Percentiles rank a stretch among this genome's conserved stretches.
Evolutionary conservation across 2,329 filamentous ascomycete genomes (phyloP).

Genomic region (Huntiella abstrusa): DNA sequence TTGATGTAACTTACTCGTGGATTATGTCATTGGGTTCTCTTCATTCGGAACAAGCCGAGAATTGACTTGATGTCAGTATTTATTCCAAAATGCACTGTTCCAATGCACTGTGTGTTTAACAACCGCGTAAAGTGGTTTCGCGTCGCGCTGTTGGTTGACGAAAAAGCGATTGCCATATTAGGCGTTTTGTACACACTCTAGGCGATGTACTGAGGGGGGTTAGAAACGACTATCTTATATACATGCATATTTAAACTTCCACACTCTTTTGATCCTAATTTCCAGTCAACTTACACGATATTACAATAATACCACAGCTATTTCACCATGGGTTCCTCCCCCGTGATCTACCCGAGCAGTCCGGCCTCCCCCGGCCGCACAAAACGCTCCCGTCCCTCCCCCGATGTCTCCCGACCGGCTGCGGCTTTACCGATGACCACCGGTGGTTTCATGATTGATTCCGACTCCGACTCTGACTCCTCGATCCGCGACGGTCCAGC

Average conservation of each 20-base stretch:
- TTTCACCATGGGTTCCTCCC: conserved; percentile 7
- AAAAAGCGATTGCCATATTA: no score
- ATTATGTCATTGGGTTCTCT: no score
- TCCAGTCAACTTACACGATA: not conserved
- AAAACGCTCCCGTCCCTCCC: conserved; percentile 11
- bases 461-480: conserved; percentile 8
- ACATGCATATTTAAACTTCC: not conserved
- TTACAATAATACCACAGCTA: not conserved
- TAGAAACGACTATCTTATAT: no score
- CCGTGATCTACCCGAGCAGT: conserved; percentile 12
- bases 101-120: no score
- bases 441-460: conserved; percentile 12
- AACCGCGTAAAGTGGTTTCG: no score
- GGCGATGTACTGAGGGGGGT: no score
- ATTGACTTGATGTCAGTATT: no score
- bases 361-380: conserved; percentile 6
- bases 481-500: conserved; percentile 2
- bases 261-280: not conserved
- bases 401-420: conserved; percentile 1
- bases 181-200: no score
- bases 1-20: no score
- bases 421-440: not conserved
- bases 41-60: no score
- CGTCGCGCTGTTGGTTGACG: no score
- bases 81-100: no score